Evolutionary conservation across 2,329 filamentous ascomycete genomes (phyloP), one percentile per base, ranked within the genome.

Genomic region (Phoma herbarum): DNA sequence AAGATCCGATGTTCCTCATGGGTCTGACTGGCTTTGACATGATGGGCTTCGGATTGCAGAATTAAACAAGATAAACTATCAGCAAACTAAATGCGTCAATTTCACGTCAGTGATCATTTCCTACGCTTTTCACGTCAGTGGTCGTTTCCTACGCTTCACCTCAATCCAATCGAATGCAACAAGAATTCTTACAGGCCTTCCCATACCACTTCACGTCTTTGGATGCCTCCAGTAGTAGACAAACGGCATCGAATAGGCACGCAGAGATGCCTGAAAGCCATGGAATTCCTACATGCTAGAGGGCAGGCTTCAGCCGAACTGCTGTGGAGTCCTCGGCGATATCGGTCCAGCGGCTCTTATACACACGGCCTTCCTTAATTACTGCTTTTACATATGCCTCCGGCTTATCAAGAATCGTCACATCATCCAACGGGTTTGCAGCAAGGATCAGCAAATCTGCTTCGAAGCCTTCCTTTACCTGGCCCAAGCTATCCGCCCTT

Each of bases 381-480:
- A 86, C 83, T 2, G 77, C 81, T 42, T 85, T 62, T 8, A 86
- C 62, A 59, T 80, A 75, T 64, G 78, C 76, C 48, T 85, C 80
- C 2, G 80, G 80, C 39, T 75, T 65, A 59, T 83, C 83, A 25
- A 88, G 66, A 4, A 86, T 73, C 0, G 77, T 77, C 18, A 87
- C 79, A 65, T 87, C 80, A n/a, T 85, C 79, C 50, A 88, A 69
- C 2, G 85, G 85, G 63, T 86, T 86, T 41, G 66, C 63, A 37
- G 81, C 80, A 41, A 86, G 64, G 2, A 87, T 73, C 28, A 87
- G 61, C 41, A 88, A 43, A 69, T 88, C 85, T 0, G 85, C 85
- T 2, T 75, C 72, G 58, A 82, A 85, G 0, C 83, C 84, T 18
- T 77, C 71, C 61, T 78, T 79, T 3, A 87, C 69, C 63, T 84